These are phyloP conservation scores for Clausena lansium DNA, from an alignment of 345 rosid genomes.

Conservation along the genomic window DNA sequence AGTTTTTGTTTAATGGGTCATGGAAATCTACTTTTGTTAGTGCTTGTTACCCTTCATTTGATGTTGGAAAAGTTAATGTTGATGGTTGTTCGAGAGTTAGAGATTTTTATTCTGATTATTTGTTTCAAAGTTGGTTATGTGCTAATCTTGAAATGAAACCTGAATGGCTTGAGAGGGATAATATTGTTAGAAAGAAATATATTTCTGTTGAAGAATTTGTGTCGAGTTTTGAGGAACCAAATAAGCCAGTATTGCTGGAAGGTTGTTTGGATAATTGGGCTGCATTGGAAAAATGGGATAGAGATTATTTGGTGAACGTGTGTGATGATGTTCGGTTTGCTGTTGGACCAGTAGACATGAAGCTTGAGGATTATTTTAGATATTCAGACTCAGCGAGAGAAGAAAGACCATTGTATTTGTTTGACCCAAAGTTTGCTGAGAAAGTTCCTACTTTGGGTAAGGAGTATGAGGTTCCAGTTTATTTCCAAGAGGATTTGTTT, in stretches of 20 bases:
- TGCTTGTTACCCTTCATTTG: conserved; percentile 40
- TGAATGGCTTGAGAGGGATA: conserved; percentile 89
- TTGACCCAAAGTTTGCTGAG: conserved; percentile 86
- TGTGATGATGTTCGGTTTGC: conserved; percentile 64
- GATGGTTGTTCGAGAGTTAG: conserved; percentile 47
- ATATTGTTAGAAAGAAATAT: conserved; percentile 66
- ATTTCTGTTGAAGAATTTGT: conserved; percentile 75
- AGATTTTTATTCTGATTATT: conserved; percentile 85
- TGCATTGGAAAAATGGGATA: conserved; percentile 66
- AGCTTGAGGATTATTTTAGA: conserved; percentile 64
- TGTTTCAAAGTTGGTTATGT: conserved; percentile 96
- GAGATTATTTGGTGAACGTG: conserved; percentile 56
- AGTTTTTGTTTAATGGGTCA: conserved; percentile 56
- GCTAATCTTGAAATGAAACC: conserved; percentile 95
- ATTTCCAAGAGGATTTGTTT: conserved; percentile 87
- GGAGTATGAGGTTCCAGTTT: conserved; percentile 74
- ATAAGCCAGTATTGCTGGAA: conserved; percentile 88
- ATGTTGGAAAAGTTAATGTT: neutral
- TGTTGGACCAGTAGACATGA: conserved; percentile 86
- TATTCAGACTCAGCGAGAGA: conserved; percentile 74
- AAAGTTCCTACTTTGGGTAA: conserved; percentile 65
- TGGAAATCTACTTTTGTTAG: conserved; percentile 79
- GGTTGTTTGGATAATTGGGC: conserved; percentile 82
- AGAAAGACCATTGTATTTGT: conserved; percentile 93
- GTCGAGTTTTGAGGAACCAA: conserved; percentile 65